phyloP scores from a whole-genome alignment of 2,329 filamentous ascomycete genomes.

The Claviceps sp. region DNA sequence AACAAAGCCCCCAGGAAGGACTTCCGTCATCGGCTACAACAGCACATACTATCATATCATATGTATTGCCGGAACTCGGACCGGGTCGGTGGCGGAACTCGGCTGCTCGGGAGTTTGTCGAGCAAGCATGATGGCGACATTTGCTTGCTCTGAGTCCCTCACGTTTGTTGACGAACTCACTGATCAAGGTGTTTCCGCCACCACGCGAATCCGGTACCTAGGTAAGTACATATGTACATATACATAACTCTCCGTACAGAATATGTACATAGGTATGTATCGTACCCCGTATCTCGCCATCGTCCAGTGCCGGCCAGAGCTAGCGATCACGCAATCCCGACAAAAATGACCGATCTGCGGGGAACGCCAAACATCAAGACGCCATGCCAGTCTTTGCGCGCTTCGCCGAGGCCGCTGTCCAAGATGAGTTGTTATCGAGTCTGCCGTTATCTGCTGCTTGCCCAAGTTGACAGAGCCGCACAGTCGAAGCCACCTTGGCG shows the following conservation, averaged over 20 bases:
- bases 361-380: constrained; percentile 7
- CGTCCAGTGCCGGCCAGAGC: constrained; percentile 9
- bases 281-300: constrained; percentile 10
- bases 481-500: not conserved
- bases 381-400: not conserved
- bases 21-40: not conserved
- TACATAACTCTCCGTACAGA: no score
- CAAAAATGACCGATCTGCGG: constrained; percentile 13
- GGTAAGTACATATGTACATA: constrained; percentile 4
- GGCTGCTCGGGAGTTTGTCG: constrained; percentile 1
- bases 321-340: constrained; percentile 24
- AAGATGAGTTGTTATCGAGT: not conserved
- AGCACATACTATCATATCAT: no score
- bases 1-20: not conserved
- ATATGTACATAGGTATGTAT: constrained; percentile 3
- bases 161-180: not conserved
- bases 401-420: not conserved
- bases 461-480: not conserved
- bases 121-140: constrained; percentile 7
- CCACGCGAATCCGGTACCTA: constrained; percentile 9
- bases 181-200: not conserved
- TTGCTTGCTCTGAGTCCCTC: not conserved
- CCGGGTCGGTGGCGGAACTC: constrained; percentile 8
- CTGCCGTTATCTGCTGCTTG: not conserved
- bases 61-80: constrained; percentile 1